Base-by-base conservation (phyloP, 208 protist genomes). In the Trypanosomatidae sp. region DNA sequence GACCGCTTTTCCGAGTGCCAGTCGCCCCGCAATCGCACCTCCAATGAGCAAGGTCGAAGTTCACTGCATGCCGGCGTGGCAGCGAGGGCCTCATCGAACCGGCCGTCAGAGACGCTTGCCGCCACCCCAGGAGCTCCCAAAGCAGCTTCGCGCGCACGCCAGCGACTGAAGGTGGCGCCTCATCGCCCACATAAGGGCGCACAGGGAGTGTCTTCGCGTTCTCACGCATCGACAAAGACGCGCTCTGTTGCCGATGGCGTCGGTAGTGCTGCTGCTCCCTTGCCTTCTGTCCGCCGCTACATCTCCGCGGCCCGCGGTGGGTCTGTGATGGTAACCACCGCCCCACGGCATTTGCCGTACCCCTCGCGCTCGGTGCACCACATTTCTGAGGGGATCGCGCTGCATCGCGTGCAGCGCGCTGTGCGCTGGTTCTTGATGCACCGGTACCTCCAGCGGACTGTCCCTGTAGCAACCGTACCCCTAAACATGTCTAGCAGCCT, bases 391-490 rank as follows among this genome's bases (percentile, higher is more conserved):
- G 83, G 79, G 55, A 80, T 90, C 8, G 78, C 85, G 10, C 70
- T 83, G 12, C 44, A 69, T 19, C 83, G 83, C 0, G 30, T 93
- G 36, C 83, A 91, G 68, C 76, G 84, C 0, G 87, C 77, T n/a
- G 50, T 65, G 22, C 85, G 89, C 25, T 60, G 64, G 44, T 70
- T 83, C 28, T 43, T 86, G 15, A 50, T 91, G 50, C 71, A 69
- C 10, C 64, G 53, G 15, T 36, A 58, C 0, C 55, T 80, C 50
- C 53, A 53, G 15, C 69, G 49, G 39, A 58, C 43, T 49, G 41
- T 80, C 28, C 70, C 70, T 15, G 53, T 49, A 28, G 8, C 28
- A 12, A 0, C 66, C 7, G 19, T 7, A 5, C 19, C 7, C 30
- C 30, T 22, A 25, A 28, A 33, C 13, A 41, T 17, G 5, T 47